phyloP scores from a whole-genome alignment of 352 stramenopile genomes.

The Blastocystis sp. region DNA sequence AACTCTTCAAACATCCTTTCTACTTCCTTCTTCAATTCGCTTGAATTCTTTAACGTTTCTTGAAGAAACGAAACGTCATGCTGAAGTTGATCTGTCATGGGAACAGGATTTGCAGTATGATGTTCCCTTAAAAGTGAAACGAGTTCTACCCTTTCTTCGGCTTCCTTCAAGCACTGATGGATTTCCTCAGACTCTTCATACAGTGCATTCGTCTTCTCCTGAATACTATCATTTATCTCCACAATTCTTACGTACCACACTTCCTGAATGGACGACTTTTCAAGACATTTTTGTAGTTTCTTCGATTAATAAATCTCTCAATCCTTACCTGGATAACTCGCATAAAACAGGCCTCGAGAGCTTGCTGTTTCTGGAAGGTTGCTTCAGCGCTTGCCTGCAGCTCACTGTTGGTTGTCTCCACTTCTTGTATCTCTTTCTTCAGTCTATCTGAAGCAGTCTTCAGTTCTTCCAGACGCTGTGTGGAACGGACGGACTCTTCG shows the following conservation, averaged over 20 bases:
- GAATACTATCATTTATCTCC: background rate
- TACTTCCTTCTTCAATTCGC: background rate
- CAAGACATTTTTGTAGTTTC: background rate
- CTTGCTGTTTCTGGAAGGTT: background rate
- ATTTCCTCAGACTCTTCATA: background rate
- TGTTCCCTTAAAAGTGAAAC: no score
- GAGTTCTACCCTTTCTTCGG: background rate
- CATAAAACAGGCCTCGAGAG: background rate
- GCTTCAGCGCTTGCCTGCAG: background rate
- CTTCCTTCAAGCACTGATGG: background rate
- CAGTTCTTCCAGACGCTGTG: background rate
- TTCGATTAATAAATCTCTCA: background rate
- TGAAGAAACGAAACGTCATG: no score
- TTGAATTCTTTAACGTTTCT: background rate
- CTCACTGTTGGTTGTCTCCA: background rate
- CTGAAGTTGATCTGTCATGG: no score
- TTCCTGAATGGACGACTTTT: background rate
- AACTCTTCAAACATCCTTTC: background rate
- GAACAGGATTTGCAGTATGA: no score
- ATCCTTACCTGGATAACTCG: background rate
- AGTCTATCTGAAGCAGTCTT: background rate
- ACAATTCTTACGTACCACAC: background rate
- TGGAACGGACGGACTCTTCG: background rate
- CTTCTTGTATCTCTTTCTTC: background rate
- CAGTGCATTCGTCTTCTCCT: background rate